Conservation (phyloP, 768 basidiomycete genomes). For the Suillus tomentosus region DNA sequence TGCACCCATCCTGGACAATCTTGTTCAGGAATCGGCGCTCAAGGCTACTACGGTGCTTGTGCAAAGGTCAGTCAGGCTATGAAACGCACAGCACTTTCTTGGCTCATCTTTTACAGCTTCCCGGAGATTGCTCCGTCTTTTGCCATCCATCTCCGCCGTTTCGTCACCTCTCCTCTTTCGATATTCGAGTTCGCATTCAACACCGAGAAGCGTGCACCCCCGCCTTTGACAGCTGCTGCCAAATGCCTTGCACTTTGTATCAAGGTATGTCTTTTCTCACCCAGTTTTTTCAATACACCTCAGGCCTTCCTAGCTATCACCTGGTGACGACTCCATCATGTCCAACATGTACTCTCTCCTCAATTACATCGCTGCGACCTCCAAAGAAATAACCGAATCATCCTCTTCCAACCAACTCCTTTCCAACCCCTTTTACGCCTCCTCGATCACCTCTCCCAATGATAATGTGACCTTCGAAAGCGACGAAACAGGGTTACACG, state of each 20-base stretch:
- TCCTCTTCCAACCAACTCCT: constrained; percentile 45
- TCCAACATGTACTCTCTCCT: constrained; percentile 97
- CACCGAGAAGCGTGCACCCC: constrained; percentile 70
- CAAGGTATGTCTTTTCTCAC: constrained; percentile 48
- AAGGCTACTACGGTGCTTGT: constrained; percentile 85
- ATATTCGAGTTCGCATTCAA: constrained; percentile 88
- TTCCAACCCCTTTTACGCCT: constrained; percentile 42
- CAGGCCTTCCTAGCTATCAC: constrained; percentile 57
- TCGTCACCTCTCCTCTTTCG: constrained; percentile 84
- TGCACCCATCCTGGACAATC: constrained; percentile 77
- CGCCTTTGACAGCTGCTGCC: constrained; percentile 81
- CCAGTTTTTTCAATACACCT: constrained; percentile 5
- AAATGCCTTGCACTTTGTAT: constrained; percentile 91
- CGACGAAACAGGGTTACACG: constrained; percentile 62
- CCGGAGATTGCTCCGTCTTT: constrained; percentile 74
- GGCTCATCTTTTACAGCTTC: constrained; percentile 52
- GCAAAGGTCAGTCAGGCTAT: constrained; percentile 58
- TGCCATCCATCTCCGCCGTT: constrained; percentile 79
- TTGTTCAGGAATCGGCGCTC: constrained; percentile 88
- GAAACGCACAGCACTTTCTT: background rate
- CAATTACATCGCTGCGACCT: constrained; percentile 86
- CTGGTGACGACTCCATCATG: constrained; percentile 86
- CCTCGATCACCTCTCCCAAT: constrained; percentile 31
- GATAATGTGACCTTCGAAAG: constrained; percentile 57
- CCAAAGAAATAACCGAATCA: constrained; percentile 69